Conservation (phyloP, 805 yeast species). For the Vanderwaltozyma verrucispora region DNA sequence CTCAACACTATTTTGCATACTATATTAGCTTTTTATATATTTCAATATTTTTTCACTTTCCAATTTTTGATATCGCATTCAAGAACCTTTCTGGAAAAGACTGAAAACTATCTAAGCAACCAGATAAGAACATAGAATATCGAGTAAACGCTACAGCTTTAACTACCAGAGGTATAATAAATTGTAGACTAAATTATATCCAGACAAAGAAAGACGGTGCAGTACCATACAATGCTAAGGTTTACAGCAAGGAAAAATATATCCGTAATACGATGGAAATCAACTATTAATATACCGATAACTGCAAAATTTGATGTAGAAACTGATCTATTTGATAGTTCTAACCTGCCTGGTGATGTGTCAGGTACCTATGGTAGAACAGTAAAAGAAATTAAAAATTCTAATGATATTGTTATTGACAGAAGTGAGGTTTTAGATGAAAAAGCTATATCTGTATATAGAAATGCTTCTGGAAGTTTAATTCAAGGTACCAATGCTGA, state of each 20-base stretch:
- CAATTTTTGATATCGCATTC: too few species aligned
- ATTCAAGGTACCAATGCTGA: constrained; percentile 13
- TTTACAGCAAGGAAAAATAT: background rate
- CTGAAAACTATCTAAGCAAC: too few species aligned
- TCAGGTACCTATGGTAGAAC: background rate
- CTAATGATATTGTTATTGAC: background rate
- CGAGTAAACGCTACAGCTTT: too few species aligned
- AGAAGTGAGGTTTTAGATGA: background rate
- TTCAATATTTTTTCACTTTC: too few species aligned
- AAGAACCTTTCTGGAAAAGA: too few species aligned
- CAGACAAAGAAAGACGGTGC: too few species aligned
- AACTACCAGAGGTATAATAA: too few species aligned
- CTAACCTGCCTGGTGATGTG: too few species aligned
- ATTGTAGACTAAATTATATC: too few species aligned
- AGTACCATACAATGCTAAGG: background rate
- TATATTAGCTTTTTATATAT: too few species aligned
- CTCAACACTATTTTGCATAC: too few species aligned
- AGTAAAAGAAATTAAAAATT: background rate
- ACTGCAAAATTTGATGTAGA: background rate
- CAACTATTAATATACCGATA: background rate
- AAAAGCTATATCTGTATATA: constrained; percentile 12
- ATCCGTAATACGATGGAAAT: background rate
- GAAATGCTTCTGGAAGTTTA: constrained; percentile 18
- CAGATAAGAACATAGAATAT: too few species aligned
- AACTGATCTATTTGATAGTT: background rate